These are phyloP conservation scores for Saccharum officinarum DNA, from an alignment of 176 grass and related monocot genomes.

Conservation along the genomic window DNA sequence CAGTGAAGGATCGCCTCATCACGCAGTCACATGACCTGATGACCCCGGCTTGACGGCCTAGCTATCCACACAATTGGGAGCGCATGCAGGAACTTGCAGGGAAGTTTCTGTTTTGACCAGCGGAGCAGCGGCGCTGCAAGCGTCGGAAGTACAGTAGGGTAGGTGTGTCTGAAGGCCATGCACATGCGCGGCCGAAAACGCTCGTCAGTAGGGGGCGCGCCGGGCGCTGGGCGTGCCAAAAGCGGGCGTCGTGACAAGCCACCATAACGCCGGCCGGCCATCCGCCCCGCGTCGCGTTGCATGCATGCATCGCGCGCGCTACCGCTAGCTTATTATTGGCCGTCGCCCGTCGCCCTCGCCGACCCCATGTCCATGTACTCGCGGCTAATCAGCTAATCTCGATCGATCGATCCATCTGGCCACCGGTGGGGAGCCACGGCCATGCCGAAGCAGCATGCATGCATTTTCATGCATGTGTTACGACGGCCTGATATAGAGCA, in stretches of 20 bases:
- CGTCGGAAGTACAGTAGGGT: neutral
- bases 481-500: neutral
- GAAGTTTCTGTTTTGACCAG: slow-evolving; percentile 4
- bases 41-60: no score
- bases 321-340: neutral
- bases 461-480: neutral
- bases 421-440: neutral
- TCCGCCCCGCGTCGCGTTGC: neutral
- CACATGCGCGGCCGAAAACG: slow-evolving; percentile 14
- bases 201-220: neutral
- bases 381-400: neutral
- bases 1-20: neutral
- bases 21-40: neutral
- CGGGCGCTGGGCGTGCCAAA: neutral
- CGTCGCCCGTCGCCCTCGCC: neutral
- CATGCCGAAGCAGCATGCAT: neutral
- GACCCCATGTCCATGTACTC: neutral
- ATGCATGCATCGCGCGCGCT: neutral
- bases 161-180: neutral
- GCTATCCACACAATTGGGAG: neutral
- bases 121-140: neutral
- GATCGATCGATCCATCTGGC: neutral
- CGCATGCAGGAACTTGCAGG: neutral
- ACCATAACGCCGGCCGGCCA: slow-evolving; percentile 7
- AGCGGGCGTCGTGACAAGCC: slow-evolving; percentile 40